phyloP scores from a whole-genome alignment of 2,329 filamentous ascomycete genomes.

The Sarocladium strictum region DNA sequence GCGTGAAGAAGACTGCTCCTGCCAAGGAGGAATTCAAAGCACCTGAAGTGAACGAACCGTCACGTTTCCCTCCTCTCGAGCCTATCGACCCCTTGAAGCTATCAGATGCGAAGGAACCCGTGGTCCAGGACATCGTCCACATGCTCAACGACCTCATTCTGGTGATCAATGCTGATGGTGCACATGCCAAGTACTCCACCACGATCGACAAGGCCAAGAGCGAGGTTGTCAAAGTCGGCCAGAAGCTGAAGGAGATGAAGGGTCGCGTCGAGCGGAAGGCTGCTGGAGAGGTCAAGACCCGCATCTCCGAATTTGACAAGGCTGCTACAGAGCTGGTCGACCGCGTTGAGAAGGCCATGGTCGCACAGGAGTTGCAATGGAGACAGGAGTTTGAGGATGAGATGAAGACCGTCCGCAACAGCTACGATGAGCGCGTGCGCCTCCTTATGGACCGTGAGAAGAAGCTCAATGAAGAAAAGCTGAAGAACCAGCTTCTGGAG shows the following conservation, averaged over 20 bases:
- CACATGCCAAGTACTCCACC: slow-evolving; percentile 68
- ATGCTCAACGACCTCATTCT: slow-evolving; percentile 95
- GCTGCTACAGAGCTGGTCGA: slow-evolving; percentile 82
- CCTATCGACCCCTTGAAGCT: slow-evolving; percentile 75
- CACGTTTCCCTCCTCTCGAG: slow-evolving; percentile 54
- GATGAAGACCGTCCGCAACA: slow-evolving; percentile 69
- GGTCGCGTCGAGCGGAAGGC: slow-evolving; percentile 62
- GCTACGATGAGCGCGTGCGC: slow-evolving; percentile 74
- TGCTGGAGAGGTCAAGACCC: slow-evolving; percentile 67
- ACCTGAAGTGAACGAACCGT: slow-evolving; percentile 62
- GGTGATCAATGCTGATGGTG: slow-evolving; percentile 82
- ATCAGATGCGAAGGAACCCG: slow-evolving; percentile 70
- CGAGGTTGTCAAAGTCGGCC: slow-evolving; percentile 71
- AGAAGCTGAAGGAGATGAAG: slow-evolving; percentile 72
- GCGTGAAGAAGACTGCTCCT: slow-evolving; percentile 1
- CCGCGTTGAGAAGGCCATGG: slow-evolving; percentile 80
- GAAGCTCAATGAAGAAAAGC: slow-evolving; percentile 74
- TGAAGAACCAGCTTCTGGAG: slow-evolving; percentile 80
- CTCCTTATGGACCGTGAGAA: slow-evolving; percentile 74
- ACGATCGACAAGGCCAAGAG: slow-evolving; percentile 82
- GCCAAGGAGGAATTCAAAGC: slow-evolving; percentile 36
- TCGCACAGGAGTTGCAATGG: slow-evolving; percentile 74
- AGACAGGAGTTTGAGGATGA: slow-evolving; percentile 82
- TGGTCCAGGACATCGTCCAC: slow-evolving; percentile 89
- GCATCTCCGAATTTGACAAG: slow-evolving; percentile 72